phyloP scores from a whole-genome alignment of 2,329 filamentous ascomycete genomes.

The Scedosporium dehoogii region DNA sequence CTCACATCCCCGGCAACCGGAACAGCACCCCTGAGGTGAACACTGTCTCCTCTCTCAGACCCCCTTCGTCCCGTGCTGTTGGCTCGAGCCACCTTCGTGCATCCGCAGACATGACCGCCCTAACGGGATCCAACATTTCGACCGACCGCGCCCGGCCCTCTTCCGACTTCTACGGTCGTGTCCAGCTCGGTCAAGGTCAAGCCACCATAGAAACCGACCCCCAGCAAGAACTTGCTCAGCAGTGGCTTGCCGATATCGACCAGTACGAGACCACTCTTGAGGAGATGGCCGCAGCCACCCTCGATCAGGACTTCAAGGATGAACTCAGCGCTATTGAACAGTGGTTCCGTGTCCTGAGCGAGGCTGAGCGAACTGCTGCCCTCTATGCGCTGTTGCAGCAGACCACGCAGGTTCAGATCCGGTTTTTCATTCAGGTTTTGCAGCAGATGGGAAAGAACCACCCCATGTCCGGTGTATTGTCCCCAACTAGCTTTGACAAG shows the following conservation, averaged over 20 bases:
- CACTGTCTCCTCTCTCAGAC: slow-evolving; percentile 67
- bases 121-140: slow-evolving; percentile 55
- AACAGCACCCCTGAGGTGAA: slow-evolving; percentile 95
- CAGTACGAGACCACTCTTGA: slow-evolving; percentile 98
- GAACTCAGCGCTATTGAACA: slow-evolving; percentile 98
- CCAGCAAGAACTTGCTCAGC: slow-evolving; percentile 87
- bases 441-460: slow-evolving; percentile 99
- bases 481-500: slow-evolving; percentile 94
- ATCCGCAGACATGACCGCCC: slow-evolving; percentile 89
- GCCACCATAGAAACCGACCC: slow-evolving; percentile 65
- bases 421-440: slow-evolving; percentile 97
- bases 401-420: slow-evolving; percentile 96
- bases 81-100: slow-evolving; percentile 81
- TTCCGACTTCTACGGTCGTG: slow-evolving; percentile 85
- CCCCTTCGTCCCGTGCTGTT: slow-evolving; percentile 68
- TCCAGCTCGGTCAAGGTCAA: slow-evolving; percentile 57
- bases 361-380: slow-evolving; percentile 91
- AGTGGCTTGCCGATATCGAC: slow-evolving; percentile 98
- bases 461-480: slow-evolving; percentile 91
- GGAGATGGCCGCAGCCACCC: slow-evolving; percentile 97
- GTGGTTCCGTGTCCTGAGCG: slow-evolving; percentile 96
- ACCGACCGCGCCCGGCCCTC: slow-evolving; percentile 75
- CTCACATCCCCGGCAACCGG: slow-evolving; percentile 67
- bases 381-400: slow-evolving; percentile 93
- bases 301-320: slow-evolving; percentile 99